phyloP scores from a whole-genome alignment of 108 stramenopile genomes.

The Skeletonema tropicum region DNA sequence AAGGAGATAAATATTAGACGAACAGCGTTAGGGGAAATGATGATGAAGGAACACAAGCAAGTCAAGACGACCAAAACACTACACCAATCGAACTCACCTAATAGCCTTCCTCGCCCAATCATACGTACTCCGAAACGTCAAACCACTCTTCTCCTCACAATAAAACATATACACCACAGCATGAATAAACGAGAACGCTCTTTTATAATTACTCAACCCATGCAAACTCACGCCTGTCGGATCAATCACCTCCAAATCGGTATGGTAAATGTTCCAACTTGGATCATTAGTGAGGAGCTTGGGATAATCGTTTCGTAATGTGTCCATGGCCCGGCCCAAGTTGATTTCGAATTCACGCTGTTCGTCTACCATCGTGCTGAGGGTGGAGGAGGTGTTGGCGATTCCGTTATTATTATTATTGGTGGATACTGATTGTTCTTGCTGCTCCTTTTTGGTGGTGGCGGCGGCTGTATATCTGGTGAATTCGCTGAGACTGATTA shows the following conservation, averaged over 20 bases:
- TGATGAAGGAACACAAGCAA: neutral
- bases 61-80: neutral
- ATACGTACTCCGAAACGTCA: constrained; percentile 72
- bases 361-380: constrained; percentile 44
- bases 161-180: constrained; percentile 75
- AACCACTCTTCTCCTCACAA: constrained; percentile 59
- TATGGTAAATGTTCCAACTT: constrained; percentile 64
- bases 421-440: neutral
- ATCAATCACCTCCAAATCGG: constrained; percentile 70
- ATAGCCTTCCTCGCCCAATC: constrained; percentile 81
- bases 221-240: constrained; percentile 74
- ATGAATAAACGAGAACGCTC: constrained; percentile 69
- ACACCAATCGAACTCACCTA: constrained; percentile 27
- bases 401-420: neutral
- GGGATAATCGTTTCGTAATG: constrained; percentile 69
- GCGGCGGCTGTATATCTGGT: neutral
- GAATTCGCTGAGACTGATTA: neutral
- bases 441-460: neutral
- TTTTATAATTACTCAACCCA: constrained; percentile 74
- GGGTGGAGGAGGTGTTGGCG: constrained; percentile 13
- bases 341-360: constrained; percentile 75
- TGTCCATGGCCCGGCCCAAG: constrained; percentile 77
- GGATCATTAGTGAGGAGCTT: constrained; percentile 58
- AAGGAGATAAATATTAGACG: neutral
- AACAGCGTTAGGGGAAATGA: neutral